Conservation (phyloP, 352 stramenopile species). For the Blastocystis sp. region DNA sequence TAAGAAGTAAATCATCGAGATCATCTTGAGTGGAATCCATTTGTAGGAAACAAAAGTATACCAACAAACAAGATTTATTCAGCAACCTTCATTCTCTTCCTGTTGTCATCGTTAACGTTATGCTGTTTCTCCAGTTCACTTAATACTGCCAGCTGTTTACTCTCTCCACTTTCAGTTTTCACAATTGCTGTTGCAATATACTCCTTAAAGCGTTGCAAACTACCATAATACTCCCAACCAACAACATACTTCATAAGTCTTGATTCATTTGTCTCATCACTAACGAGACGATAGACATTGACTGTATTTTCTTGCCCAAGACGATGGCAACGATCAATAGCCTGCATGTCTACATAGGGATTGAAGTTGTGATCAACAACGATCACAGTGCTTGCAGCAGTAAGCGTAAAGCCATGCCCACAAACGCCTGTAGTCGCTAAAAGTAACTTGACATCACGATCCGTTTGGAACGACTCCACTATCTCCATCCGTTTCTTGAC, state of each 20-base stretch:
- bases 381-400: not conserved
- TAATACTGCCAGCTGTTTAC: not conserved
- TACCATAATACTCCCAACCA: not conserved
- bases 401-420: not conserved
- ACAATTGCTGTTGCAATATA: constrained; percentile 4
- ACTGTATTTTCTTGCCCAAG: constrained; percentile 76
- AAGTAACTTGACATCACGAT: not conserved
- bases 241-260: not conserved
- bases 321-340: constrained; percentile 82
- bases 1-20: not conserved
- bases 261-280: constrained; percentile 13
- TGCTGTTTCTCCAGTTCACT: not conserved
- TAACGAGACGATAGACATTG: constrained; percentile 75
- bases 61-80: not conserved
- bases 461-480: not conserved
- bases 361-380: constrained; percentile 67
- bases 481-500: not conserved
- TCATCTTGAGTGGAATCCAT: not conserved
- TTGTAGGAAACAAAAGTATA: not conserved
- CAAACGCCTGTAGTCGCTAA: constrained; percentile 34
- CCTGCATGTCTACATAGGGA: constrained; percentile 81
- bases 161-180: not conserved
- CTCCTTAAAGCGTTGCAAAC: constrained; percentile 30
- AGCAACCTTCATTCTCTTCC: not conserved
- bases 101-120: not conserved